phyloP scores from a whole-genome alignment of 176 grass and related monocot species.

The Olyra latifolia region DNA sequence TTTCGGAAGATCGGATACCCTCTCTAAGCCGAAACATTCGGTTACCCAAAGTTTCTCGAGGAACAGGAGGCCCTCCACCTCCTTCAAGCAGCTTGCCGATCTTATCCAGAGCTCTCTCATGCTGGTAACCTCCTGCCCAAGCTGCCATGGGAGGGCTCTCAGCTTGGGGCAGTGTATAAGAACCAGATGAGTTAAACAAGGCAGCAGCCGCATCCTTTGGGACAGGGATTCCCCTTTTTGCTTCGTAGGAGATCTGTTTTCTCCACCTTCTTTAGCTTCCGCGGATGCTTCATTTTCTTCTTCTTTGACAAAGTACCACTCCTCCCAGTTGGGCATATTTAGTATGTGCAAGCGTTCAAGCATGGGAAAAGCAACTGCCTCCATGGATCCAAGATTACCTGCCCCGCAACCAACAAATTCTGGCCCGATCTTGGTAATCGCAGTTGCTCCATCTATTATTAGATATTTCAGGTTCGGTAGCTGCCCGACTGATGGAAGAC shows the following conservation, averaged over 20 bases:
- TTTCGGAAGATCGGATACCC: conserved; percentile 22
- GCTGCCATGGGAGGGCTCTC: conserved; percentile 1
- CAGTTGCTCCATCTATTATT: not conserved
- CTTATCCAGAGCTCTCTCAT: not conserved
- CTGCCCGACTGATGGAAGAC: conserved; percentile 34
- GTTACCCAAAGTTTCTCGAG: rapidly evolving
- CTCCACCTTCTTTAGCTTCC: not conserved
- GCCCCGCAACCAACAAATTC: conserved; percentile 18
- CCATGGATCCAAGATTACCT: not conserved
- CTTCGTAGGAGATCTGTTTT: not conserved
- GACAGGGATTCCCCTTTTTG: not conserved
- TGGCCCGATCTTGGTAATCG: conserved; percentile 20
- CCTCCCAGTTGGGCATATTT: conserved; percentile 40
- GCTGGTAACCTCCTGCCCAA: not conserved
- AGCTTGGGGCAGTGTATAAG: conserved; percentile 38
- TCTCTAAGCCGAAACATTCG: not conserved
- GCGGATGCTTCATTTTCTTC: not conserved
- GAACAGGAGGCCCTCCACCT: conserved; percentile 1
- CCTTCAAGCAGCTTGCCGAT: not conserved
- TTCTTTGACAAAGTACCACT: conserved; percentile 16
- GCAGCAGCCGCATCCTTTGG: not conserved
- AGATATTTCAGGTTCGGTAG: conserved; percentile 31
- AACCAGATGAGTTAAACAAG: not conserved
- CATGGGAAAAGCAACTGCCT: conserved; percentile 17
- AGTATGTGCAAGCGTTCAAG: not conserved